Evolutionary conservation across 2,329 filamentous ascomycete genomes (phyloP), one percentile per base, ranked within the genome.

Genomic region (Calonectria fujianensis): DNA sequence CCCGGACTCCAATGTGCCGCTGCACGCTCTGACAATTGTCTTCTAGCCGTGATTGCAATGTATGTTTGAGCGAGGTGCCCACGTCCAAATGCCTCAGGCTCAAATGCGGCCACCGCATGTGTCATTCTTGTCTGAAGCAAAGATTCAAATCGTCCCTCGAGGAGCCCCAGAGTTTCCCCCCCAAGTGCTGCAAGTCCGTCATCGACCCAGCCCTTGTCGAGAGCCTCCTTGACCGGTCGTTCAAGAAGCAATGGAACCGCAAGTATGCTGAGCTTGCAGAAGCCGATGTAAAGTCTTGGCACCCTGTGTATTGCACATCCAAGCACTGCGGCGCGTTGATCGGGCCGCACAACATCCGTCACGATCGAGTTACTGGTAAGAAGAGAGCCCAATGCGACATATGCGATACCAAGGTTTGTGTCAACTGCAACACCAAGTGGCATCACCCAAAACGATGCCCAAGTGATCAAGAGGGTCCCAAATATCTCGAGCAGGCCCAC

Each of bases 101-200:
- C 45, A 90, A 91, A 78, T 98, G 96, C 82, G 92, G 92, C 3
- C 95, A 98, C 84, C 91, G 92, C 75, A 96, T 96, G 93, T 98
- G 96, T 84, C 89, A 94, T 77, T 83, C 89, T 10, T 98, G 96
- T 83, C 87, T 98, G 51, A 93, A 92, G 83, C 91, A 92, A 65
- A 90, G 92, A 72, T 98, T 97, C 85, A 91, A 89, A 69, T 89
- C 95, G 75, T 97, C 95, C 14, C 88, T 96, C 75, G 93, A 89
- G 52, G 94, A 97, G 82, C 92, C 94, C 1, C 90, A 92, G 74
- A 93, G 95, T 78, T 97, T 98, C 95, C 95, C 96, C 24, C 96
- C 96, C 0, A 91, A 89, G 82, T 98, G 95, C 85, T 98, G 95
- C 84, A 93, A 91, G 4, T 81, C 90, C 27, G 91, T 95, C 78